Conservation (phyloP, 2,329 filamentous ascomycete species). For the Aspergillus japonicus region DNA sequence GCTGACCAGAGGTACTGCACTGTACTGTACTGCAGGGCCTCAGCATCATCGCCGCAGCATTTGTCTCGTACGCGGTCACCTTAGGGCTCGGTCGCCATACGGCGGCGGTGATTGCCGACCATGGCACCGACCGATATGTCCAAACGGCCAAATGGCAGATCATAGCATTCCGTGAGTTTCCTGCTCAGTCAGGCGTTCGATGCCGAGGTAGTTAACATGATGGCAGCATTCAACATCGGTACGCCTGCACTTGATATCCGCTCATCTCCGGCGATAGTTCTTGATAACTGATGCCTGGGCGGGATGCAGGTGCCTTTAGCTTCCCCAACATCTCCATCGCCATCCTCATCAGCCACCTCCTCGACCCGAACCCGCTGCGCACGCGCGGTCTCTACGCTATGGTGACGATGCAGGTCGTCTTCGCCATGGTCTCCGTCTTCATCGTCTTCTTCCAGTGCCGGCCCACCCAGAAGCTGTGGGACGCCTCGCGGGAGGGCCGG, state of each 20-base stretch:
- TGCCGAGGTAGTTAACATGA: not conserved
- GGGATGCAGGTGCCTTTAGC: conserved; percentile 19
- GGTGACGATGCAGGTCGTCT: conserved; percentile 24
- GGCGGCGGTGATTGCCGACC: conserved; percentile 24
- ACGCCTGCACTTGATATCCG: not conserved
- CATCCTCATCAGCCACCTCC: conserved; percentile 25
- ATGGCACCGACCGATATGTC: conserved; percentile 20
- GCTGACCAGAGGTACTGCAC: not conserved
- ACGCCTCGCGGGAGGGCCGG: conserved; percentile 15
- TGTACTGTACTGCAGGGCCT: conserved; percentile 19
- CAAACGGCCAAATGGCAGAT: conserved; percentile 27
- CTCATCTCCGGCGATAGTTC: not conserved
- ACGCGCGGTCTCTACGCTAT: conserved; percentile 21
- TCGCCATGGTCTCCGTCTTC: conserved; percentile 25
- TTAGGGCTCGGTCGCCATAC: conserved; percentile 29
- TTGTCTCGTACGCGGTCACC: conserved; percentile 26
- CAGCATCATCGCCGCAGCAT: conserved; percentile 26
- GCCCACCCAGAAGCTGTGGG: conserved; percentile 23
- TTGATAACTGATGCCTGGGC: too few relatives aligned
- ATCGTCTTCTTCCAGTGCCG: conserved; percentile 28
- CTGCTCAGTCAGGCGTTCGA: too few relatives aligned
- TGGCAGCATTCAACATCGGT: conserved; percentile 27
- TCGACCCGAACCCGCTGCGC: conserved; percentile 25
- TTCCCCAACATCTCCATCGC: conserved; percentile 32
- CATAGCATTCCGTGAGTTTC: conserved; percentile 23